Evolutionary conservation across 352 stramenopile genomes (phyloP), one percentile per base, ranked within the genome.

Genomic region (Elongisporangium prolatum): DNA sequence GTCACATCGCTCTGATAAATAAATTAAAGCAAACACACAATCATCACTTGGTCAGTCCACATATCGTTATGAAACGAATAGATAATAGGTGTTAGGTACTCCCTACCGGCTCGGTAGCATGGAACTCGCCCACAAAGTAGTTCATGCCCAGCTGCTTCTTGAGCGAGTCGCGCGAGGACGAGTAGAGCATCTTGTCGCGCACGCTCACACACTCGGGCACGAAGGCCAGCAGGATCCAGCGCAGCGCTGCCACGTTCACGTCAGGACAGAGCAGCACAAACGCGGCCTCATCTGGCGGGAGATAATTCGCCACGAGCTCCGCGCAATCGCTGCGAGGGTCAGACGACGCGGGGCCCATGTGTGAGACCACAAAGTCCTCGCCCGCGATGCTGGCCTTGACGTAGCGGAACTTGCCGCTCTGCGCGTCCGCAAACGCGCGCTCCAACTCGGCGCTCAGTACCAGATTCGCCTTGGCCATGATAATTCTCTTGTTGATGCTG

Each of bases 161-260:
- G 49, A 97, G 71, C 73, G 87, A 94, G 28, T 96, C 86, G 48
- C 89, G 84, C 52, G 89, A 93, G 48, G 86, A 96, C 62, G 89
- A 96, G 74, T 96, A 97, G 24, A 97, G 72, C 89, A 97, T 97
- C 63, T 93, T 93, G 62, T 96, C 88, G 22, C 88, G 81, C 53
- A 94, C 89, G 47, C 70, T 87, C 50, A 87, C 80, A 22, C 56
- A 60, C 54, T 96, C 86, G 7, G 84, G 80, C 21, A 94, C 86
- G 54, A 91, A 93, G 48, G 83, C 81, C 9, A 94, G 61, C 54
- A 96, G 56, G 22, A 93, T 73, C 86, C 86, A 96, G 28, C 81
- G 80, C 57, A 91, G 56, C 48, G 84, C 80, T 4, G 79, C 63
- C 50, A 87, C 79, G 61, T 80, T 75, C 54, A 88, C 84, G 44